phyloP scores from a whole-genome alignment of 169 alveolate species.

The Eimeria sp. region DNA sequence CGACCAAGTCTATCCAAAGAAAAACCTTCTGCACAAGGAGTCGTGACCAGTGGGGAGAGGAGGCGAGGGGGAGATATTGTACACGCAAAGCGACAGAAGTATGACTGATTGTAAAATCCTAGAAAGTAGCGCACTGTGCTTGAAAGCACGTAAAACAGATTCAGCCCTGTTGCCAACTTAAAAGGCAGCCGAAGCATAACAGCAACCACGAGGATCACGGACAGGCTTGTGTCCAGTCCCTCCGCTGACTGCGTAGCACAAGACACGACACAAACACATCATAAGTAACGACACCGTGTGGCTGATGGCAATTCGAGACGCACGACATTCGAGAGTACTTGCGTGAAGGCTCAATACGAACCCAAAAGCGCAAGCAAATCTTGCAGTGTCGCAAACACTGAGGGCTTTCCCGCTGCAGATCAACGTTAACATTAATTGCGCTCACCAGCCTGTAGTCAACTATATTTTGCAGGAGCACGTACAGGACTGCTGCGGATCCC shows the following conservation, averaged over 20 bases:
- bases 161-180: conserved; percentile 45
- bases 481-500: conserved; percentile 7
- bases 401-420: background rate
- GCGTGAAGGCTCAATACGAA: background rate
- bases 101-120: conserved; percentile 63
- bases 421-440: background rate
- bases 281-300: background rate
- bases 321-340: background rate
- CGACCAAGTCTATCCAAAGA: conserved; percentile 32
- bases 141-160: conserved; percentile 17
- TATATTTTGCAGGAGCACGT: conserved; percentile 52
- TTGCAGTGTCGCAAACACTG: background rate
- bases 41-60: background rate
- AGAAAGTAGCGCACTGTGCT: conserved; percentile 65
- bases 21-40: conserved; percentile 36
- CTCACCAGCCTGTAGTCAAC: conserved; percentile 68
- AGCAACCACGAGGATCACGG: conserved; percentile 50
- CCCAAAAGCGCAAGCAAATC: background rate
- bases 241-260: conserved; percentile 43
- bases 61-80: conserved; percentile 46
- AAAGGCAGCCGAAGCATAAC: conserved; percentile 74
- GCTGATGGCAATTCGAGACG: background rate
- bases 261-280: background rate
- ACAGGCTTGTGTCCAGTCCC: conserved; percentile 46
- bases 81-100: conserved; percentile 69